Conservation (phyloP, 1,284 basidiomycete genomes). For the Phylloboletellus chloephorus region DNA sequence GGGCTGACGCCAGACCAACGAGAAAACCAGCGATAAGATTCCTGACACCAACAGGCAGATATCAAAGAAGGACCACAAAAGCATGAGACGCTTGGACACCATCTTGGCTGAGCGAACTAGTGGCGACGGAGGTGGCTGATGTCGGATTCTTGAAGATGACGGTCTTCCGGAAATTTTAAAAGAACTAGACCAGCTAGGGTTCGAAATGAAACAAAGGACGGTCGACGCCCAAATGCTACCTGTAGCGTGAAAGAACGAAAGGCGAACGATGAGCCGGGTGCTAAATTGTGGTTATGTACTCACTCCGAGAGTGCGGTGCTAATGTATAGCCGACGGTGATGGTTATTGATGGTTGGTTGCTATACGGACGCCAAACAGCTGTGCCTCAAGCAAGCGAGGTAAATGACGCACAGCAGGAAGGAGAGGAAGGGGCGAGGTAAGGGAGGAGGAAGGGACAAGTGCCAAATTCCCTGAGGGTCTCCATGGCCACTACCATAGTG, state of each 20-base stretch:
- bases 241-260: conserved; percentile 12
- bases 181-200: conserved; percentile 27
- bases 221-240: conserved; percentile 26
- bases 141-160: conserved; percentile 9
- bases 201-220: conserved; percentile 16
- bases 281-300: conserved; percentile 11
- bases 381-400: neutral
- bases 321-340: conserved; percentile 7
- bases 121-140: neutral
- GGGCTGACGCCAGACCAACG: conserved; percentile 62
- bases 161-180: conserved; percentile 23
- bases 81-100: conserved; percentile 66
- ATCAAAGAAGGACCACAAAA: conserved; percentile 67
- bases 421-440: neutral
- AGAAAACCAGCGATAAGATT: conserved; percentile 56
- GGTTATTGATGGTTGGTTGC: no score
- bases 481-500: conserved; percentile 18
- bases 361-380: neutral
- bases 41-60: conserved; percentile 66
- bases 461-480: conserved; percentile 7
- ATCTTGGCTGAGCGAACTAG: conserved; percentile 33
- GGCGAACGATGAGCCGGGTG: conserved; percentile 2
- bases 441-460: neutral
- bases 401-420: neutral
- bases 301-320: conserved; percentile 9